These are phyloP conservation scores for Trichoderma oligosporum DNA, from an alignment of 2,329 filamentous ascomycete species.

Conservation along the genomic window DNA sequence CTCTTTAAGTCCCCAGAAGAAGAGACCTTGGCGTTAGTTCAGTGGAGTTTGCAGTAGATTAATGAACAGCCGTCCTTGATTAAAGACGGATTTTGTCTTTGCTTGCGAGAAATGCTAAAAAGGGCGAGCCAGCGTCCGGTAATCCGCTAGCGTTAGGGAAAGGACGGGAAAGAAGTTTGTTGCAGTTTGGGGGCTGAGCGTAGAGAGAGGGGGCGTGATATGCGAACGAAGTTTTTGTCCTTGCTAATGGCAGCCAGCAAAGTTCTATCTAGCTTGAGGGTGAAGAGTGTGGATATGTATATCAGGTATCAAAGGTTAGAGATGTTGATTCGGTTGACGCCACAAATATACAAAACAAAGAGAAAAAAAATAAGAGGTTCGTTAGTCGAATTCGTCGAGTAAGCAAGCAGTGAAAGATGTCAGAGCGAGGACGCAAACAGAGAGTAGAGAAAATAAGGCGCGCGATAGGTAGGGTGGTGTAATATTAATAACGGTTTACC, in stretches of 20 bases:
- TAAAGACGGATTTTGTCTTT: neutral
- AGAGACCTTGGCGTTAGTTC: too few species aligned
- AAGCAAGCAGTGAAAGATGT: neutral
- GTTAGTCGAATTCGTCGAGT: neutral
- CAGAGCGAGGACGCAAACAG: slow-evolving; percentile 11
- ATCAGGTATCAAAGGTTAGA: slow-evolving; percentile 3
- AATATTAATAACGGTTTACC: slow-evolving; percentile 15
- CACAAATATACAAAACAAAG: neutral
- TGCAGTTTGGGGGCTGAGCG: neutral
- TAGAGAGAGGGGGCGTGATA: neutral
- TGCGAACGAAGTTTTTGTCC: neutral
- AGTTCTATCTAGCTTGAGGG: neutral
- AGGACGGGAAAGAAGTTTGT: neutral
- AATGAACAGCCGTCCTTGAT: neutral
- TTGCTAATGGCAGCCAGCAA: neutral
- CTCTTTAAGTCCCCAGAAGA: too few species aligned
- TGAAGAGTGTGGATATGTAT: neutral
- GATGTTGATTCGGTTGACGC: neutral
- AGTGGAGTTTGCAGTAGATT: slow-evolving; percentile 16
- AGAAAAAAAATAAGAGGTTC: neutral
- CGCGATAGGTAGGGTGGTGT: slow-evolving; percentile 11
- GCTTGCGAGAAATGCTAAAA: neutral
- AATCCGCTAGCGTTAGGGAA: neutral
- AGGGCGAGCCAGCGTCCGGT: slow-evolving; percentile 3
- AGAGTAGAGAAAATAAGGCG: neutral